Base-by-base conservation (phyloP, 2,329 filamentous ascomycete species). In the Seiridium unicorne region DNA sequence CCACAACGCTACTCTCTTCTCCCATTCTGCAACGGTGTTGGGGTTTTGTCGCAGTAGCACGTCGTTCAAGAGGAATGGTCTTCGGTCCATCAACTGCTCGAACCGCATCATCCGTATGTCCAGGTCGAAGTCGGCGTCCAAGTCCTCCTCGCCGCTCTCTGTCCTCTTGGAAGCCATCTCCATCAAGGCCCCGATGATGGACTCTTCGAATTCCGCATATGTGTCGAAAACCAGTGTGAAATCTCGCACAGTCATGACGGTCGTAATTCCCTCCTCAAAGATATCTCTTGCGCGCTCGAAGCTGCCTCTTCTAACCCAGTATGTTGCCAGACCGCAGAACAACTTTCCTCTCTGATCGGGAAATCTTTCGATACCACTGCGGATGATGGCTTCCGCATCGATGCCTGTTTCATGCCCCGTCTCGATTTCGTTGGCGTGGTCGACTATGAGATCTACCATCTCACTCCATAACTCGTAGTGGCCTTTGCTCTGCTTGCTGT, bases 81-180 rank as follows among this genome's bases (percentile, higher is more conserved):
- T 85, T 57, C 95, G 88, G 74, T 99, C 94, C 94, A 99, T 98
- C 58, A 99, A 83, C 70, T 97, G 93, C 75, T 99, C 95, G 69
- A 99, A 99, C 58, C 95, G 89, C 85, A 97, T 89, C 93, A 99
- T 97, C 55, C 93, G 88, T 66, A 98, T 92, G 73, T 99, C 96
- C 36, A 99, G 84, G 69, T 98, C 94, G 62, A 96, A 92, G 73
- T 99, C 95, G 9, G 93, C 91, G 63, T 93, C 88, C 64, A 94
- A 88, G 69, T 98, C 89, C 2, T 89, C 74, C 49, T 87, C 83
- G 9, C 89, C 91, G 69, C 93, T 91, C 57, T 92, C 89, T n/a
- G 92, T 88, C 48, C 93, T 89, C 54, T 79, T 77, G 5, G 92
- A 90, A 1, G 93, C 93, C 58, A 91, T 85, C 68, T 98, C 93